Percentiles rank a stretch among this genome's conserved stretches.
Evolutionary conservation across 1,284 basidiomycete genomes (phyloP).

Genomic region (Irpex lacteus): DNA sequence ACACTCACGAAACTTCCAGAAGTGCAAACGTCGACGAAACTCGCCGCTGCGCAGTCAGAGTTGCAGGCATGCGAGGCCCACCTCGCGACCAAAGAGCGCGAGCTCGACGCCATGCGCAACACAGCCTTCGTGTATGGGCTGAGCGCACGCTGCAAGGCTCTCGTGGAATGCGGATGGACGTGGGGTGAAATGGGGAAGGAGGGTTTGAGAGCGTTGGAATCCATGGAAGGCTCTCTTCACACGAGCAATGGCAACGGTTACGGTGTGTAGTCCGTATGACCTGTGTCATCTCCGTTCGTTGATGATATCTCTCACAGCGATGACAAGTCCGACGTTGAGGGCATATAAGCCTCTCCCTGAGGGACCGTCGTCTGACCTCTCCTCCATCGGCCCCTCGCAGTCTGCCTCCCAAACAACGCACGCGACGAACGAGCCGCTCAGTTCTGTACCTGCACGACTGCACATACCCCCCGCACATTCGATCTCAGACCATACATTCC

Average conservation of each 20-base stretch:
- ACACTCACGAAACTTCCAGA: conserved; percentile 34
- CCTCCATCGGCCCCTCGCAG: conserved; percentile 42
- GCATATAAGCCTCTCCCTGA: conserved; percentile 23
- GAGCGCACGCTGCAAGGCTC: conserved; percentile 54
- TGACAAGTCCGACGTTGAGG: not conserved
- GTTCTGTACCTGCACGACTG: conserved; percentile 18
- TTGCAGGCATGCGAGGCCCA: conserved; percentile 77
- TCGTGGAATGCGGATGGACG: conserved; percentile 62
- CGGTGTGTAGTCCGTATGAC: conserved; percentile 20
- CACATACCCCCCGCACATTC: conserved; percentile 57
- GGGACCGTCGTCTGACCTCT: conserved; percentile 30
- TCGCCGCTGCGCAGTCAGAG: conserved; percentile 65
- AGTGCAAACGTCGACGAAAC: conserved; percentile 42
- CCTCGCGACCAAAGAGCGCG: conserved; percentile 62
- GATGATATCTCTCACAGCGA: not conserved
- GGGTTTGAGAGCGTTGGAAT: conserved; percentile 42
- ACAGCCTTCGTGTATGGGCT: conserved; percentile 59
- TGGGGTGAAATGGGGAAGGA: conserved; percentile 68
- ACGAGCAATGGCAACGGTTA: conserved; percentile 19
- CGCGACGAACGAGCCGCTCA: conserved; percentile 4
- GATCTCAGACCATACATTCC: conserved; percentile 43
- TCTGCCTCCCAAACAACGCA: conserved; percentile 39
- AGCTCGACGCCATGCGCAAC: conserved; percentile 50
- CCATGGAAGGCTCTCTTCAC: conserved; percentile 17
- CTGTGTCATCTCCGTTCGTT: not conserved